Evolutionary conservation across 73 alveolate species (phyloP), one percentile per base, ranked within the genome.

Genomic region (Paraurostyla sp.): DNA sequence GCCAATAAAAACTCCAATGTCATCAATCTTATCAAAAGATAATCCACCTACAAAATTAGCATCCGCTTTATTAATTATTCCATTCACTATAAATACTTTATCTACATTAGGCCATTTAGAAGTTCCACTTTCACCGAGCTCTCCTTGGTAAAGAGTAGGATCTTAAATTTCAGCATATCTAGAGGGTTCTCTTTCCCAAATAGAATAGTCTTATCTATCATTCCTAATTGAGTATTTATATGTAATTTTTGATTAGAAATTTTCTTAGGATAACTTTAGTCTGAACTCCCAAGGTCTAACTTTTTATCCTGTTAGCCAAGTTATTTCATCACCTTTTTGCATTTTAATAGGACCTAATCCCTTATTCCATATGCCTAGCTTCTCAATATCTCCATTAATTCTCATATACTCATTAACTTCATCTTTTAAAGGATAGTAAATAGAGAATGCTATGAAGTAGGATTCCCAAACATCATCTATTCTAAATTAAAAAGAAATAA

Each of bases 161-260:
- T 50, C 60, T 22, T n/a, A 3, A 29, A 93, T 57, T n/a, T 82
- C 41, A 76, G 65, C 87, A 93, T 83, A 89, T 58, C 97, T 35
- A 71, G 86, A 63, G 36, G 97, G 97, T 76, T 93, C 97, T 85
- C 97, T 90, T 75, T 93, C 97, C 97, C 97, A 93, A 11, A 93
- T 71, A 15, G 94, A 82, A 27, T 92, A 73, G 50, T 91, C 87
- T 25, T 30, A 56, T 38, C 18, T 20, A 20, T 73, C 83, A 41
- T 89, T 80, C 45, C 65, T 80, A 32, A 93, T 65, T 30, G 95
- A 83, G 83, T 93, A 93, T 89, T 92, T 89, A 73, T 93, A 93
- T 36, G 85, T 92, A 23, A 93, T 80, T 57, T 75, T 87, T 29
- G 27, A 50, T 29, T 40, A 33, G 43, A 71, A 45, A 33, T 50